A percentile compares a stretch with the other conserved stretches of the same genome.
Conservation (phyloP, 305 asterid species). For the Ajuga reptans region DNA sequence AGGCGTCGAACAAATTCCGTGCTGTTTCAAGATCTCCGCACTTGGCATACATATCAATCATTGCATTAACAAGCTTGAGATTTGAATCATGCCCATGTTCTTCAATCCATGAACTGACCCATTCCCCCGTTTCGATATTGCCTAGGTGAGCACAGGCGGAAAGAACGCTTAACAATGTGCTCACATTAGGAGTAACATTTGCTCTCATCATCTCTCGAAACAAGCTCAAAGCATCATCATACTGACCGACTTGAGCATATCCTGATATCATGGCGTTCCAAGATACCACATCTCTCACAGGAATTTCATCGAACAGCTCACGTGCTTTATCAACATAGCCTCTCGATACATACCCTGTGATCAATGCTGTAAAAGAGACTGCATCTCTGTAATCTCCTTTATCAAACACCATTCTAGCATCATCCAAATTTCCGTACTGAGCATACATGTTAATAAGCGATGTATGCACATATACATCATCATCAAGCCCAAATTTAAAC, state of each 20-base stretch:
- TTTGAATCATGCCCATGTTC: conserved; percentile 35
- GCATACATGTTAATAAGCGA: conserved; percentile 61
- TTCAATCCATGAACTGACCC: conserved; percentile 43
- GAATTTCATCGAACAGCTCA: conserved; percentile 46
- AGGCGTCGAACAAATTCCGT: conserved; percentile 33
- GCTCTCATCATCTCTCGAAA: conserved; percentile 43
- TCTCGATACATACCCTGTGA: conserved; percentile 39
- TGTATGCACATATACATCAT: conserved; percentile 52
- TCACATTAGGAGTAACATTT: conserved; percentile 39
- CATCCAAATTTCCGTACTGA: conserved; percentile 39
- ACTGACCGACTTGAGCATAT: conserved; percentile 43
- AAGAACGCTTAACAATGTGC: conserved; percentile 51
- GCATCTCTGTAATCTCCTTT: conserved; percentile 47
- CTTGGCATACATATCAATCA: conserved; percentile 67
- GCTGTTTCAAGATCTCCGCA: conserved; percentile 45
- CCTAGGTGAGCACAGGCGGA: conserved; percentile 50
- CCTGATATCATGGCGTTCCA: conserved; percentile 68
- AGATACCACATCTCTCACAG: conserved; percentile 49
- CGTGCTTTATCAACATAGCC: conserved; percentile 49
- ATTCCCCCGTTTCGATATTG: conserved; percentile 34
- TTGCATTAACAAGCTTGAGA: conserved; percentile 45
- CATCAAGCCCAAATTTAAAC: conserved; percentile 44
- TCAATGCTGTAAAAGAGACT: conserved; percentile 63
- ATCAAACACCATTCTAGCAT: conserved; percentile 55
- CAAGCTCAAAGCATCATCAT: conserved; percentile 43